phyloP scores from a whole-genome alignment of 2,329 filamentous ascomycete species.

The Neurospora sp. region DNA sequence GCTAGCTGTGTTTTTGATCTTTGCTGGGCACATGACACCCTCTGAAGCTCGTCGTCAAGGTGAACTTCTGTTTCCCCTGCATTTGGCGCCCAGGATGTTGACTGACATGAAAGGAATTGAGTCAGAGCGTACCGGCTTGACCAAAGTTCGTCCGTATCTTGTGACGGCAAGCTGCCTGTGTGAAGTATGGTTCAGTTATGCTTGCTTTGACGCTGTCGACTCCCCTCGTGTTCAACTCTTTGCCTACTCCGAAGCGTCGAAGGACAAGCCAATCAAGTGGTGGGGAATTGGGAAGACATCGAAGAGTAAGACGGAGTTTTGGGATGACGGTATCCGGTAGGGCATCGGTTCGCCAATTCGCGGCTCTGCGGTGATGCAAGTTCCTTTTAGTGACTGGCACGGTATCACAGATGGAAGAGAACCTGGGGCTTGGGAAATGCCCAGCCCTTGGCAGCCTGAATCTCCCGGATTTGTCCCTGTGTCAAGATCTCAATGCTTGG shows the following conservation, averaged over 20 bases:
- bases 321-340: neutral
- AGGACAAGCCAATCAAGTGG: neutral
- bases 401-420: neutral
- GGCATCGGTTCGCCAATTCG: neutral
- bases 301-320: neutral
- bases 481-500: neutral
- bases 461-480: slow-evolving; percentile 10
- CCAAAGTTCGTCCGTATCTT: neutral
- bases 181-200: neutral
- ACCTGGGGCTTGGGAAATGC: slow-evolving; percentile 13
- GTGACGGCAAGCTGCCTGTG: neutral
- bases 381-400: neutral
- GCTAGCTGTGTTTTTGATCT: neutral
- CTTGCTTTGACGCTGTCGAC: neutral
- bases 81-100: neutral
- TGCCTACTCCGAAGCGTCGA: neutral
- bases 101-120: neutral
- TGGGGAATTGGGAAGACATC: neutral
- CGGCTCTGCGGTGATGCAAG: neutral
- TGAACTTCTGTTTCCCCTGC: neutral
- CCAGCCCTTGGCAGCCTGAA: slow-evolving; percentile 18
- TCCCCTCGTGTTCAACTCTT: neutral
- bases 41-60: neutral
- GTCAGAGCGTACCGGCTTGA: neutral
- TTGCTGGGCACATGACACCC: neutral